Evolutionary conservation across 1,284 basidiomycete species (phyloP).

Genomic region (Ganoderma sp.): DNA sequence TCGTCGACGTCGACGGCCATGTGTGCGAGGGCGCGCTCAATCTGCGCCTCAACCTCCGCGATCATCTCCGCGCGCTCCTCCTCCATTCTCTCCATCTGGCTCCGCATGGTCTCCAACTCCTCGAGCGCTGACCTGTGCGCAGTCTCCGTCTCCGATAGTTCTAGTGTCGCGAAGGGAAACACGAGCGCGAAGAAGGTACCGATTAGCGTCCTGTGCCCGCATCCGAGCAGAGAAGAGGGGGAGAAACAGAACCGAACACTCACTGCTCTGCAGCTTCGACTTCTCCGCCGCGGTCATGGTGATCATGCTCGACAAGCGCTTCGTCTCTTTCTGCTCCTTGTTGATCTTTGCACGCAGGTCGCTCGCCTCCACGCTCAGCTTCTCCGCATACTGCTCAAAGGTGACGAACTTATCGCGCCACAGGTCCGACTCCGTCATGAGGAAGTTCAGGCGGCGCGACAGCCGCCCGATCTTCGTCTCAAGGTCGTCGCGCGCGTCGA

Average conservation of each 20-base stretch:
- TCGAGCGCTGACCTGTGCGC: constrained; percentile 72
- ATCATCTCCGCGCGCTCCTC: constrained; percentile 84
- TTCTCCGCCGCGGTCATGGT: constrained; percentile 80
- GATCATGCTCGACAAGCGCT: constrained; percentile 78
- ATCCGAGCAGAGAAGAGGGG: constrained; percentile 14
- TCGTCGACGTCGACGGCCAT: constrained; percentile 75
- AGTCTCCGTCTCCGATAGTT: constrained; percentile 73
- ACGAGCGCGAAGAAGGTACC: constrained; percentile 19
- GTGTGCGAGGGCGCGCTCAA: constrained; percentile 79
- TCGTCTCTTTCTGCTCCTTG: constrained; percentile 87
- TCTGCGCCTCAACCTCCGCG: constrained; percentile 86
- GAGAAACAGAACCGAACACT: constrained; percentile 39
- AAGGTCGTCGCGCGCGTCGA: constrained; percentile 89
- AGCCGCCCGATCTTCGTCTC: constrained; percentile 89
- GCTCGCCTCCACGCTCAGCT: constrained; percentile 81
- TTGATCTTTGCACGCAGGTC: constrained; percentile 84
- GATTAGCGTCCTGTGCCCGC: constrained; percentile 10
- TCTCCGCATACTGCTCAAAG: constrained; percentile 92
- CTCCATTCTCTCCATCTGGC: constrained; percentile 84
- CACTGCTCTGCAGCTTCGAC: constrained; percentile 72
- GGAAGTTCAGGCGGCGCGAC: constrained; percentile 83
- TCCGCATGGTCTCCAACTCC: constrained; percentile 76
- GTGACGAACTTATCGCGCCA: constrained; percentile 93
- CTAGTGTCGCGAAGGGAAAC: constrained; percentile 43
- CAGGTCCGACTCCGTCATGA: constrained; percentile 89